Conservation (phyloP, 305 asterid genomes). For the Salvia sclarea region DNA sequence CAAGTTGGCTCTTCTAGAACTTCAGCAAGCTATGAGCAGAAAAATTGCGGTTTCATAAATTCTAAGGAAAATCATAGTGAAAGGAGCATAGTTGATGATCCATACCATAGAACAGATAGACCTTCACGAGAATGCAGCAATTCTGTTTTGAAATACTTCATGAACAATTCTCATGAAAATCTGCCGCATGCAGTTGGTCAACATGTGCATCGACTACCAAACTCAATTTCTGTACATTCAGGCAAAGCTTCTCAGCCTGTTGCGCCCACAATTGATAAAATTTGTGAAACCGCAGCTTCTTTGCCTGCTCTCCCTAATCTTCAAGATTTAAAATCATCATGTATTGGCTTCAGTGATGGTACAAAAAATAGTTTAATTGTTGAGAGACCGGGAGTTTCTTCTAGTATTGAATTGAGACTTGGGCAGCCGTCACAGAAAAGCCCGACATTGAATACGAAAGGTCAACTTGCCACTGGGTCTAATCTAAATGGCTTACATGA, state of each 20-base stretch:
- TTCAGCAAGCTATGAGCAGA: conserved; percentile 44
- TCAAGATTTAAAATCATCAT: conserved; percentile 36
- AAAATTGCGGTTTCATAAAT: conserved; percentile 24
- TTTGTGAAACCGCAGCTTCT: conserved; percentile 35
- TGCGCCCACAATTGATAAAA: conserved; percentile 33
- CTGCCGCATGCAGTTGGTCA: conserved; percentile 36
- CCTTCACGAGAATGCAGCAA: conserved; percentile 34
- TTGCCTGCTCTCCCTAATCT: conserved; percentile 32
- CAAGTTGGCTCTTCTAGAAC: conserved; percentile 33
- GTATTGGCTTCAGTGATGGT: conserved; percentile 33
- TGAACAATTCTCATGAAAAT: conserved; percentile 31
- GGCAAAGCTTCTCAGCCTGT: conserved; percentile 37
- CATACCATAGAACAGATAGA: conserved; percentile 34
- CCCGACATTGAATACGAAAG: conserved; percentile 40
- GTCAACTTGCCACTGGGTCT: conserved; percentile 33
- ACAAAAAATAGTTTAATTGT: conserved; percentile 26
- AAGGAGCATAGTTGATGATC: conserved; percentile 29
- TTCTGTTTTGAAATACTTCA: conserved; percentile 28
- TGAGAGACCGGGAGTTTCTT: conserved; percentile 43
- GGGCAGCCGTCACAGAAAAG: conserved; percentile 53
- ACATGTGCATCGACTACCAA: conserved; percentile 33
- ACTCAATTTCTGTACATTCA: conserved; percentile 35
- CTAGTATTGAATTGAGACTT: conserved; percentile 58
- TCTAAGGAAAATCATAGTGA: conserved; percentile 37
- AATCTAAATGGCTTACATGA: conserved; percentile 31